Percentiles rank a stretch among this genome's conserved stretches.
These are phyloP conservation scores for Cunninghamia lanceolata DNA, from an alignment of 75 land plant genomes.

Conservation along the genomic window DNA sequence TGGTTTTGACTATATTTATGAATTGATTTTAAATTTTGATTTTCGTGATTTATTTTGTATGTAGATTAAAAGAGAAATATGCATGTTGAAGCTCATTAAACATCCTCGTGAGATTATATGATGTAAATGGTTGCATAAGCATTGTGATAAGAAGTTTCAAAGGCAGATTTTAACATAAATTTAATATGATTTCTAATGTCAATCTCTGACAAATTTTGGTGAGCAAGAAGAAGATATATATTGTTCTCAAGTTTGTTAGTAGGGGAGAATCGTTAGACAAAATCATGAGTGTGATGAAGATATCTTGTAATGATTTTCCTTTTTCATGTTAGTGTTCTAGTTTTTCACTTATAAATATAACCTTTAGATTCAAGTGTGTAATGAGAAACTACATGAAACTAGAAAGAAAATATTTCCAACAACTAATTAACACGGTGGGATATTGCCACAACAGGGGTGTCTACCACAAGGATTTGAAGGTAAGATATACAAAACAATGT, in stretches of 20 bases:
- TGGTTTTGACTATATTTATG: too few relatives aligned
- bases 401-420: conserved; percentile 70
- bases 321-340: too few relatives aligned
- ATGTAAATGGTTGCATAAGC: conserved; percentile 27
- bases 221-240: conserved; percentile 76
- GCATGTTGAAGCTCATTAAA: conserved; percentile 57
- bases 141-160: not conserved
- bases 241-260: conserved; percentile 65
- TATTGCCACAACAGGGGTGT: conserved; percentile 74
- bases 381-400: conserved; percentile 43
- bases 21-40: too few relatives aligned
- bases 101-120: conserved; percentile 71
- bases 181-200: conserved; percentile 4
- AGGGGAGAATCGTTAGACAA: conserved; percentile 77
- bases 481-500: not conserved
- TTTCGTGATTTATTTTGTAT: not conserved
- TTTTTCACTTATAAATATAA: too few relatives aligned
- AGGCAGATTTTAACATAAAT: not conserved
- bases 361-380: conserved; percentile 28
- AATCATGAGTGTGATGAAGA: conserved; percentile 42
- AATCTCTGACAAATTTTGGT: conserved; percentile 47
- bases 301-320: too few relatives aligned
- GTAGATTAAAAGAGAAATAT: conserved; percentile 74
- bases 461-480: conserved; percentile 78
- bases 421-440: conserved; percentile 63